These are phyloP conservation scores for Mortierella sp. DNA, from an alignment of 371 early-diverging fungal species.

Conservation along the genomic window DNA sequence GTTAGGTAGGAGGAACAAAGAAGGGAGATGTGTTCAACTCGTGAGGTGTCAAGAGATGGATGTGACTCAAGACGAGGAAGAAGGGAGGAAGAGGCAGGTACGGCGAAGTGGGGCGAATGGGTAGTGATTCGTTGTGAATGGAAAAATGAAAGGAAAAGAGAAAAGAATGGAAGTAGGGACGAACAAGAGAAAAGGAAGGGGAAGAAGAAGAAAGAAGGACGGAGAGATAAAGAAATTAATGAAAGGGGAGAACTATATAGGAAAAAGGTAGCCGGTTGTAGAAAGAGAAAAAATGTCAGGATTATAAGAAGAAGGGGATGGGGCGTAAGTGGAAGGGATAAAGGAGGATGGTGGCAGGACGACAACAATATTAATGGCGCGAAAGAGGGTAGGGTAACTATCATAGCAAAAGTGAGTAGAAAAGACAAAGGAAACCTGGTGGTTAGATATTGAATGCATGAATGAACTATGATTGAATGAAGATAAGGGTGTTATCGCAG, in stretches of 20 bases:
- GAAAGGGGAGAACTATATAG: not conserved
- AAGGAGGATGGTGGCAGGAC: not conserved
- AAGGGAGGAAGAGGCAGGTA: not conserved
- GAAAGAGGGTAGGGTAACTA: not conserved
- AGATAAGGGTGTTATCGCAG: not conserved
- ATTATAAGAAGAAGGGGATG: not conserved
- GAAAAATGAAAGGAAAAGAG: not conserved
- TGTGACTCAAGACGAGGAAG: not conserved
- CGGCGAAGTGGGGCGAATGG: not conserved
- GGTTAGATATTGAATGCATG: not conserved
- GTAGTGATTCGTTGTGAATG: not conserved
- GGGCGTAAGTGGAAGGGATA: not conserved
- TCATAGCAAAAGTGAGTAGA: not conserved
- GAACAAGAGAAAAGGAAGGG: slow-evolving; percentile 3
- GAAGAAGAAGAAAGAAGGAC: not conserved
- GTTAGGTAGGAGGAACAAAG: not conserved
- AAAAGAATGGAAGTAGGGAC: not conserved
- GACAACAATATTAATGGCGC: not conserved
- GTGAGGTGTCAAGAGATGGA: not conserved
- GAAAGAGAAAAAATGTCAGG: not conserved
- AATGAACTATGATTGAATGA: not conserved
- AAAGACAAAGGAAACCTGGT: not conserved
- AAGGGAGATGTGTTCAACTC: not conserved
- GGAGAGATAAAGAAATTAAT: slow-evolving; percentile 12
- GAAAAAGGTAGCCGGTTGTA: slow-evolving; percentile 9